Percentiles rank a stretch among this genome's conserved stretches.
These are phyloP conservation scores for Eimeria sp. DNA, from an alignment of 169 alveolate genomes.

Conservation along the genomic window DNA sequence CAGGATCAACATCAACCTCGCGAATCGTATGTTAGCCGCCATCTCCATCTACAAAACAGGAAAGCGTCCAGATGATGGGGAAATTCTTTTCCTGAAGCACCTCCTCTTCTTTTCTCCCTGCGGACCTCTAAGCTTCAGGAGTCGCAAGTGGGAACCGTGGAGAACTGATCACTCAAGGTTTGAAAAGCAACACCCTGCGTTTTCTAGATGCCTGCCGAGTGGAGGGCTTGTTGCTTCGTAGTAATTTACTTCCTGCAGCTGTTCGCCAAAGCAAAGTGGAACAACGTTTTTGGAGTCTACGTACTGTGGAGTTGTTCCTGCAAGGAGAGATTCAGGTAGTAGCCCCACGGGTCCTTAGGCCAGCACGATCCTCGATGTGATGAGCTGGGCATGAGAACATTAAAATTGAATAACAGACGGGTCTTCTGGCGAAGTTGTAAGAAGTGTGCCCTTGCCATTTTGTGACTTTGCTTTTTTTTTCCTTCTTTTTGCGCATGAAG, in stretches of 20 bases:
- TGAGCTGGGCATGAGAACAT: too few species aligned
- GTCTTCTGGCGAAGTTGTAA: neutral
- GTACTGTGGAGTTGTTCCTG: neutral
- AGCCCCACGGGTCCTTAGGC: too few species aligned
- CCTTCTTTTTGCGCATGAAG: neutral
- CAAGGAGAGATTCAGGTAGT: neutral
- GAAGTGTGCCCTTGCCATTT: neutral
- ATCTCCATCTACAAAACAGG: constrained; percentile 4
- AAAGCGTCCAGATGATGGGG: neutral
- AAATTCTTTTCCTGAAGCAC: neutral
- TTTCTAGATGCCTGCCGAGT: neutral
- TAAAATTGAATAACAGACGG: neutral
- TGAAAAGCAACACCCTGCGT: neutral
- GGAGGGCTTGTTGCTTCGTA: neutral
- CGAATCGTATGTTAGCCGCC: neutral
- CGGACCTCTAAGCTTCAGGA: neutral
- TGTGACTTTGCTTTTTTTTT: too few species aligned
- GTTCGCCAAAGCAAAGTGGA: neutral
- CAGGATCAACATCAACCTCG: neutral
- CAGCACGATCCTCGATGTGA: too few species aligned
- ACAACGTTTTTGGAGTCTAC: neutral
- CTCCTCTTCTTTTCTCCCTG: neutral
- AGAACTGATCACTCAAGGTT: neutral
- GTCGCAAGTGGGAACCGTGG: neutral
- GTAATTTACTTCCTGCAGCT: neutral